These are phyloP conservation scores for Boletus pseudo-olivaceus DNA, from an alignment of 768 basidiomycete genomes.

Conservation along the genomic window DNA sequence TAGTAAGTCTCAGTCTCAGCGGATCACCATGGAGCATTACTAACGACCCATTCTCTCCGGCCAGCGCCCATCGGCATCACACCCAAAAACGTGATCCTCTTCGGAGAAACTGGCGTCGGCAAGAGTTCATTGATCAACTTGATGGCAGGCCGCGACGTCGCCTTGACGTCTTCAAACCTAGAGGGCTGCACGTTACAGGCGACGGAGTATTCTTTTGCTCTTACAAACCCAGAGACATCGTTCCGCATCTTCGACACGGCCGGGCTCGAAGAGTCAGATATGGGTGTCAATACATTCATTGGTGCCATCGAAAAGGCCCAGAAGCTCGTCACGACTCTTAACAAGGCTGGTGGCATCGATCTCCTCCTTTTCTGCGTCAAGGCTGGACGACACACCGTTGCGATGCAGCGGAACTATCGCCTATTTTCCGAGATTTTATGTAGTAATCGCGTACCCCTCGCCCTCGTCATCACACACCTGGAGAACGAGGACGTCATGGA, in stretches of 20 bases:
- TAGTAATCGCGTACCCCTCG: background rate
- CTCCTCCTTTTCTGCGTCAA: conserved; percentile 2
- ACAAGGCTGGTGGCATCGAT: background rate
- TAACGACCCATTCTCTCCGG: background rate
- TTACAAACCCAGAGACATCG: background rate
- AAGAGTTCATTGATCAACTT: no score
- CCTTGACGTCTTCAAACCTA: background rate
- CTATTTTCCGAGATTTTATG: background rate
- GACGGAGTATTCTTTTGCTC: background rate
- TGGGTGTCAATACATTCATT: background rate
- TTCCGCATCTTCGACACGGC: background rate
- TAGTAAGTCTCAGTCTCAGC: background rate
- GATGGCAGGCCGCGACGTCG: background rate
- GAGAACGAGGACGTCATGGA: background rate
- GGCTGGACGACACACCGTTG: background rate
- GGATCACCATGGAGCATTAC: background rate
- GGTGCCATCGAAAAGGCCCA: conserved; percentile 7
- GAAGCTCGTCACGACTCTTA: background rate
- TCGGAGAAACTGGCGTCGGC: background rate
- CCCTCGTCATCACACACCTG: background rate
- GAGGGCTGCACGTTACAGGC: conserved; percentile 1
- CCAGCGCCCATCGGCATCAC: background rate
- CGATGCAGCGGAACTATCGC: background rate
- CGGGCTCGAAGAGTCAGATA: background rate
- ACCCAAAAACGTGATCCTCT: conserved; percentile 1